Base-by-base conservation (phyloP, 1,284 basidiomycete genomes). In the Ceratobasidium sp. region DNA sequence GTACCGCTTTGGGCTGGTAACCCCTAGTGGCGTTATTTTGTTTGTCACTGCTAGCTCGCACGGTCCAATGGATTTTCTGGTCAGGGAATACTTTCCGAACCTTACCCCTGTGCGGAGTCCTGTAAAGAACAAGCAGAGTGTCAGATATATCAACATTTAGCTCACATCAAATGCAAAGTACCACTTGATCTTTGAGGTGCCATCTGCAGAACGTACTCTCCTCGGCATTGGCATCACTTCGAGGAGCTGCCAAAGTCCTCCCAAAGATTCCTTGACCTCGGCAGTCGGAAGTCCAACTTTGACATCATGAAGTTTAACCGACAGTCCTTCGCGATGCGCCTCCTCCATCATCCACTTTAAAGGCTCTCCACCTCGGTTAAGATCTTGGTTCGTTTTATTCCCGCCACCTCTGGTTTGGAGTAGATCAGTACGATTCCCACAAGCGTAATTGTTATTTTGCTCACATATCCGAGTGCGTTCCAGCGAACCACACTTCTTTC, bases 401-500 rank as follows among this genome's bases (percentile, higher is more conserved):
- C 82, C 82, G 0, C 82, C 82, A 0, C 82, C 82, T 44, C 81
- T 82, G 53, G 10, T 13, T 12, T 4, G 10, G 7, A 12, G 3
- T 44, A 18, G 39, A n/a, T 39, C 64, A n/a, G 15, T 3, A 28
- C 49, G 23, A 44, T 7, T 44, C 39, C 15, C 15, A 63, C 15
- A 23, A n/a, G 64, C 10, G 33, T 53, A 13, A 3, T 39, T 39
- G 44, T 23, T 28, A 44, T 23, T 2, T 20, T 40, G 79, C 84
- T 33, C 51, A 85, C 85, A 85, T 84, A 49, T 84, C 85, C 0
- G 84, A 84, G 33, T 86, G 85, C 61, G 78, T 80, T 20, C 85
- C 85, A 9, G 84, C 81, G 73, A 85, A 85, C 85, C 84, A 85
- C 42, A 84, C 84, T 60, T 84, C 84, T 61, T 85, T 85, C 23